phyloP scores from a whole-genome alignment of 371 early-diverging fungal species.

The Mortierella sp. region DNA sequence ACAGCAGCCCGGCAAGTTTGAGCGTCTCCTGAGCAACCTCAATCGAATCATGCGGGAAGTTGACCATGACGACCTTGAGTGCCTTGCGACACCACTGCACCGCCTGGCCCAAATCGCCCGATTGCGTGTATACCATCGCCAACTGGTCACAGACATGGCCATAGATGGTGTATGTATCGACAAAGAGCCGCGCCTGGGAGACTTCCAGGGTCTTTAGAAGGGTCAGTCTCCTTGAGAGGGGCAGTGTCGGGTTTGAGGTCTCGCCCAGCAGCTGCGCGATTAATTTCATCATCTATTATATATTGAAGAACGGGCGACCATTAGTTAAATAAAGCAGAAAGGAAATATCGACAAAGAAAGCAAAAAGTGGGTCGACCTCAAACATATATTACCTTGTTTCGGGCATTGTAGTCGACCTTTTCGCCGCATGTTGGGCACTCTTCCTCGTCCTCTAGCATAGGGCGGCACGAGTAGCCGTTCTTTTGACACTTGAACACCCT shows the following conservation, averaged over 20 bases:
- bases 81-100: conserved; percentile 51
- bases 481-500: conserved; percentile 46
- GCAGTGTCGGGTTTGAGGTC: conserved; percentile 27
- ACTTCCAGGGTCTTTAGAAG: conserved; percentile 38
- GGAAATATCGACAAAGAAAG: too few relatives aligned
- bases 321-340: background rate
- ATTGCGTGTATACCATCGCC: conserved; percentile 41
- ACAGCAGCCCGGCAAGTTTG: conserved; percentile 47
- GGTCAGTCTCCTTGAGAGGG: conserved; percentile 12
- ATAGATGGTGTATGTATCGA: conserved; percentile 43
- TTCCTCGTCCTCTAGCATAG: conserved; percentile 31
- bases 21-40: conserved; percentile 54
- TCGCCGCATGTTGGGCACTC: conserved; percentile 40
- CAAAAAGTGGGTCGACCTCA: background rate
- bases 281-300: conserved; percentile 27
- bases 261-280: conserved; percentile 38
- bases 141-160: conserved; percentile 53
- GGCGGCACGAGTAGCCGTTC: conserved; percentile 31
- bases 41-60: conserved; percentile 52
- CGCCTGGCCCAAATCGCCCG: conserved; percentile 35
- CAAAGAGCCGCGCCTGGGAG: conserved; percentile 33
- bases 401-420: conserved; percentile 19
- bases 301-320: background rate
- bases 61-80: conserved; percentile 40
- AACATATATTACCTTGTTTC: conserved; percentile 21